Conservation (phyloP, 257 asterid genomes). For the Penstemon newberryi region DNA sequence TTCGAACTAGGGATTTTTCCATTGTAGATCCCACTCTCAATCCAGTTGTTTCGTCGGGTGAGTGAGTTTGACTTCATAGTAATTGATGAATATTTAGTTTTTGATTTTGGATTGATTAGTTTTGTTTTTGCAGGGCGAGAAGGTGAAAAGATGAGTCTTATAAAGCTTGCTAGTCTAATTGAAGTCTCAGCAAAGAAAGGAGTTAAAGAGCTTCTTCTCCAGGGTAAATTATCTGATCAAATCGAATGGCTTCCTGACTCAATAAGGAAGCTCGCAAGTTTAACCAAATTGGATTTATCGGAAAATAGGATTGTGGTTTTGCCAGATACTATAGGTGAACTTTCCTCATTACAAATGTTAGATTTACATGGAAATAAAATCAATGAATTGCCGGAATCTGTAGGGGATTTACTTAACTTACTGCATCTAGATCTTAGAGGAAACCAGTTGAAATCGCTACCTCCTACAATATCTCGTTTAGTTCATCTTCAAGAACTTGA, state of each 20-base stretch:
- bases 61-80: constrained; percentile 22
- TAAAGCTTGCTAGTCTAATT: constrained; percentile 82
- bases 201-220: constrained; percentile 55
- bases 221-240: constrained; percentile 66
- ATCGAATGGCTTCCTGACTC: constrained; percentile 98
- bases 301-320: constrained; percentile 68
- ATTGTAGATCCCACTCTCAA: constrained; percentile 66
- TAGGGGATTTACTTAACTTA: constrained; percentile 76
- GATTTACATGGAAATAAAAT: constrained; percentile 66
- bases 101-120: constrained; percentile 21
- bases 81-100: constrained; percentile 3
- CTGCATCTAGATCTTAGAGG: constrained; percentile 65
- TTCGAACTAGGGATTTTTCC: constrained; percentile 21
- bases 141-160: constrained; percentile 73
- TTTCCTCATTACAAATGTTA: constrained; percentile 56
- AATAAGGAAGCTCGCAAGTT: constrained; percentile 70
- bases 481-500: constrained; percentile 69
- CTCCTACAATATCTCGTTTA: constrained; percentile 52
- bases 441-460: constrained; percentile 66
- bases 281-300: constrained; percentile 68
- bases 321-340: constrained; percentile 67
- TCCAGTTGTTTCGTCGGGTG: constrained; percentile 37
- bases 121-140: constrained; percentile 60
- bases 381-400: constrained; percentile 59
- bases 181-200: constrained; percentile 82